These are phyloP conservation scores for Rhododendron griersonianum DNA, from an alignment of 148 eudicot species.

Conservation along the genomic window DNA sequence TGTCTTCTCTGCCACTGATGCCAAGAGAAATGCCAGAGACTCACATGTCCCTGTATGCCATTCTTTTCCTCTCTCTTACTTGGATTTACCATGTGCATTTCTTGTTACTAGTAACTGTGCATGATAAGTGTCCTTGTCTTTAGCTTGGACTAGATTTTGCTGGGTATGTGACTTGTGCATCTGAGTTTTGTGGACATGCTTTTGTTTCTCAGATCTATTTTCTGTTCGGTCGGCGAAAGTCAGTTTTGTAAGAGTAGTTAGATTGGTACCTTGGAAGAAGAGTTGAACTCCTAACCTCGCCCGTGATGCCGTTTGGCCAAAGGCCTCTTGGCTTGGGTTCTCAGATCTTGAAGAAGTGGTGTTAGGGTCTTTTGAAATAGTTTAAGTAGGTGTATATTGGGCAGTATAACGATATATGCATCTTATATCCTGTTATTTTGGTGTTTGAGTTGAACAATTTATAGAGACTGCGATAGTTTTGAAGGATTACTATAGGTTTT, in stretches of 20 bases:
- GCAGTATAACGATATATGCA: not conserved
- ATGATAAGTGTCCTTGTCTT: not conserved
- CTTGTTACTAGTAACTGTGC: not conserved
- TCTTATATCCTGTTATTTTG: not conserved
- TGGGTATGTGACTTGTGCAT: not conserved
- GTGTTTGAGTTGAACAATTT: not conserved
- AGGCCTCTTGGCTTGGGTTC: not conserved
- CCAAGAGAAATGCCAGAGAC: constrained; percentile 84
- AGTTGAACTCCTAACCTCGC: too few relatives aligned
- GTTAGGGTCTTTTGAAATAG: not conserved
- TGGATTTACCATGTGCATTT: not conserved
- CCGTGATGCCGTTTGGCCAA: too few relatives aligned
- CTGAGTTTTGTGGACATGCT: not conserved
- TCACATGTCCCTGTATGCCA: constrained; percentile 84
- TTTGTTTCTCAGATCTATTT: not conserved
- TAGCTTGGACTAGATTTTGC: not conserved
- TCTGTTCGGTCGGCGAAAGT: too few relatives aligned
- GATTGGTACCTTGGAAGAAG: too few relatives aligned
- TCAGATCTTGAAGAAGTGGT: not conserved
- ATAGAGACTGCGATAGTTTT: not conserved
- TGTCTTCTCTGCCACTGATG: constrained; percentile 93
- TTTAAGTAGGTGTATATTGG: not conserved
- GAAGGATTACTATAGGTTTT: not conserved
- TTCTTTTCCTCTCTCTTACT: not conserved
- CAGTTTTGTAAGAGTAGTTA: too few relatives aligned